phyloP scores from a whole-genome alignment of 2,329 filamentous ascomycete genomes.

The Teratosphaeria gauchensis region DNA sequence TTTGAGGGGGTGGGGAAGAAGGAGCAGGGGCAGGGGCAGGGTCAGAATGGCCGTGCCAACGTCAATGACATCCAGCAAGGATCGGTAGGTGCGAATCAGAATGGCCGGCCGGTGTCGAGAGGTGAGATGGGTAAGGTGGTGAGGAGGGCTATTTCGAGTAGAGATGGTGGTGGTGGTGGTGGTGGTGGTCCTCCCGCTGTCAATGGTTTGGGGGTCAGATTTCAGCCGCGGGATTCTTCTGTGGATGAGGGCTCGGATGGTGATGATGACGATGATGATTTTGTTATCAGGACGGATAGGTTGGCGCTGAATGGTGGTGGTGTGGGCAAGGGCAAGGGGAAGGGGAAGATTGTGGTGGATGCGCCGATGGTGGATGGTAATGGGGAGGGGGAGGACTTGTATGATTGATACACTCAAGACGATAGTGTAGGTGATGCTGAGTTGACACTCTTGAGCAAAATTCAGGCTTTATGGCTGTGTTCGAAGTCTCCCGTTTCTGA shows the following conservation, averaged over 20 bases:
- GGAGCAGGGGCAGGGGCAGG: conserved; percentile 4
- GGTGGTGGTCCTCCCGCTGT: not conserved
- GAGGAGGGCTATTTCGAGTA: not conserved
- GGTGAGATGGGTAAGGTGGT: conserved; percentile 1
- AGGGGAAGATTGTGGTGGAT: conserved; percentile 22
- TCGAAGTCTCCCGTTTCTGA: too few relatives aligned
- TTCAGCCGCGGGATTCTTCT: not conserved
- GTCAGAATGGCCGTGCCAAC: not conserved
- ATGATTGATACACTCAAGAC: conserved; percentile 21
- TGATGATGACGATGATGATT: conserved; percentile 16
- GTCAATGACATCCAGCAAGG: not conserved
- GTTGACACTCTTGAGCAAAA: too few relatives aligned
- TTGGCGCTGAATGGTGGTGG: conserved; percentile 19
- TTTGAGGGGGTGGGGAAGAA: conserved; percentile 61
- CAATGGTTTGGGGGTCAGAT: not conserved
- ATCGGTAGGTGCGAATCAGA: not conserved
- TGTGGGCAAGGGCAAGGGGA: conserved; percentile 14
- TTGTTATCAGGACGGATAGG: conserved; percentile 32
- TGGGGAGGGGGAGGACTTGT: conserved; percentile 34
- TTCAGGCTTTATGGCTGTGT: too few relatives aligned
- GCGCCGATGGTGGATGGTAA: conserved; percentile 26
- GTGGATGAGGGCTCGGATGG: conserved; percentile 10
- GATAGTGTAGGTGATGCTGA: too few relatives aligned
- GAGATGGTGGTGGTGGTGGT: not conserved
- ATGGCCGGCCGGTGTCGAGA: not conserved